Evolutionary conservation across 495 filamentous ascomycete genomes (phyloP), one percentile per base, ranked within the genome.

Genomic region (Penicillium alfredii): DNA sequence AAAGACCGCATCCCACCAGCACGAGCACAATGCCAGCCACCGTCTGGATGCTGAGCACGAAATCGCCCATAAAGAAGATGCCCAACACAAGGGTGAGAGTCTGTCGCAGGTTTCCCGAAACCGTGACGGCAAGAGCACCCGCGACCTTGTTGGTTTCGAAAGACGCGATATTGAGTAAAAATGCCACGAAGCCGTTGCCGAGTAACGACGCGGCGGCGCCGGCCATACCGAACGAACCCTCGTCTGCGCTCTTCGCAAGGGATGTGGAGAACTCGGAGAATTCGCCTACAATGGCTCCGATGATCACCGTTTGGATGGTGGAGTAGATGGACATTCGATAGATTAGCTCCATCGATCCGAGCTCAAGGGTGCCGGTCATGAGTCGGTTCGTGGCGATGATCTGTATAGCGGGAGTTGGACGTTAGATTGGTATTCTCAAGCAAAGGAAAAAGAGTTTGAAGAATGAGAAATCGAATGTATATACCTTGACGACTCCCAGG

Each of bases 111-210:
- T 48, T 48, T 4, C 45, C 45, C 12, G 28, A 36, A 9, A 48
- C 45, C 4, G 45, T 42, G 9, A 48, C 35, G 0, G 45, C 43
- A n/a, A 48, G 35, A 8, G 45, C 45, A 8, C 45, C 45, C 2
- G 45, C 45, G 18, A 48, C 33, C 26, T 42, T 42, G 30, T 48
- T 48, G 1, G 45, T 43, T 22, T 48, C 35, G 39, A 48, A 48
- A 1, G 39, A 43, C 5, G 45, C 35, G 12, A 48, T 35, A 12
- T 48, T 48, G 13, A 48, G 19, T 8, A 48, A 35, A 15, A 48
- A 38, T 1, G 45, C 45, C 6, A 48, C 31, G 0, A 42, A 26
- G 6, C 45, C 45, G 14, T 48, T 48, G 14, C 45, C 45, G 8
- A 48, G 30, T 4, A 48, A 15, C n/a, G n/a, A n/a, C n/a, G n/a